These are phyloP conservation scores for Solanum okadae DNA, from an alignment of 257 asterid species.

Conservation along the genomic window DNA sequence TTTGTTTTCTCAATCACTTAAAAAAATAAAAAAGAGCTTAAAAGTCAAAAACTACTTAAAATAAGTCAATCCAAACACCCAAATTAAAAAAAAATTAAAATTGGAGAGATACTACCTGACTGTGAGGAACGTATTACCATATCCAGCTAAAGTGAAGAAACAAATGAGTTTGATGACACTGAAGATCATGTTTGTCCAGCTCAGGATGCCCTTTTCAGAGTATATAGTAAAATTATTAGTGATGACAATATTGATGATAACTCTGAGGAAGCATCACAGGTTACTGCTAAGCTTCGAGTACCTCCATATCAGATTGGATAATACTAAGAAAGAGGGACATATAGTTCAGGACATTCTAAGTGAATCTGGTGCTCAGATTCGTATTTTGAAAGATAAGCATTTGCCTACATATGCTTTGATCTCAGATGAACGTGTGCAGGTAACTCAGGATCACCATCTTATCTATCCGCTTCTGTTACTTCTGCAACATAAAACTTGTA, in stretches of 20 bases:
- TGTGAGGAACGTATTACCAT: conserved; percentile 9
- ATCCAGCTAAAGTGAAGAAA: conserved; percentile 13
- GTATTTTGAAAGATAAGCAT: conserved; percentile 11
- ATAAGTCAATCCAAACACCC: no score
- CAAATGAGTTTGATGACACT: conserved; percentile 8
- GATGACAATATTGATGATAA: not conserved
- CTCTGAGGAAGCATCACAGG: not conserved
- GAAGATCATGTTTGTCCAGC: conserved; percentile 7
- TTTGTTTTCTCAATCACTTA: no score
- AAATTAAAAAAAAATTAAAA: not conserved
- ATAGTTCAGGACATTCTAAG: conserved; percentile 12
- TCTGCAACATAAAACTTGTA: not conserved
- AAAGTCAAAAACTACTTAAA: no score
- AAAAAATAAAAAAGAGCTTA: no score
- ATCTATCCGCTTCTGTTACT: not conserved
- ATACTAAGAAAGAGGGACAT: conserved; percentile 12
- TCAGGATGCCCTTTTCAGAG: conserved; percentile 9
- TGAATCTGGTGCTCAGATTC: conserved; percentile 13
- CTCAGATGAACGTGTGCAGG: conserved; percentile 13
- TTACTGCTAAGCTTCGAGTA: conserved; percentile 5
- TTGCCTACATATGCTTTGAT: conserved; percentile 9
- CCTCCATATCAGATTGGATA: conserved; percentile 7
- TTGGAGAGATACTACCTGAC: conserved; percentile 3
- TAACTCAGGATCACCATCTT: not conserved
- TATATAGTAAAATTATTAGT: conserved; percentile 4